Evolutionary conservation across 1,139 yeast species (phyloP).

Genomic region (Schwanniomyces etchellsii): DNA sequence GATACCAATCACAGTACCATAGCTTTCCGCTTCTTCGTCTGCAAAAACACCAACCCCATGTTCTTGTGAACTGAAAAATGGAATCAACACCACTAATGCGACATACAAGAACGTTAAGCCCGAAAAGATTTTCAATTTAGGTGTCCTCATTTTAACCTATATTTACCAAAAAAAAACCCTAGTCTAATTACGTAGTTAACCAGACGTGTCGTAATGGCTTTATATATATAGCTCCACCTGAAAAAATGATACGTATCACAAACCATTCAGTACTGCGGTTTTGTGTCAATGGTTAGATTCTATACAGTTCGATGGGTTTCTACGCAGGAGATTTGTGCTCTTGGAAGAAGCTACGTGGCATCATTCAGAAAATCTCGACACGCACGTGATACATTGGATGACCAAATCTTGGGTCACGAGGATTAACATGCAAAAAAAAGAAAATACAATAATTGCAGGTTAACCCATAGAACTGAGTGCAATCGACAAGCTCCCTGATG

Average conservation of each 20-base stretch:
- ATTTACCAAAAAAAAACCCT: conserved; percentile 1
- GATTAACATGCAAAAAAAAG: not conserved
- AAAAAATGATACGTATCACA: not conserved
- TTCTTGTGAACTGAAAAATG: conserved; percentile 44
- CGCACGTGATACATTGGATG: too few relatives aligned
- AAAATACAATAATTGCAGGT: not conserved
- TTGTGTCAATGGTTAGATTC: not conserved
- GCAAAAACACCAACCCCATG: conserved; percentile 25
- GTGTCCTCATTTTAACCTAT: conserved; percentile 20
- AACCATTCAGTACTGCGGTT: conserved; percentile 1
- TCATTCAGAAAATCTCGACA: too few relatives aligned
- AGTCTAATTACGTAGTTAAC: not conserved
- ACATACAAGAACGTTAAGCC: conserved; percentile 54
- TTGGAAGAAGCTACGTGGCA: too few relatives aligned
- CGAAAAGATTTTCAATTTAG: conserved; percentile 39
- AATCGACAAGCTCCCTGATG: too few relatives aligned
- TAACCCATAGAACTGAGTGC: not conserved
- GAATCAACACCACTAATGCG: conserved; percentile 51
- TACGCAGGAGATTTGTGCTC: not conserved
- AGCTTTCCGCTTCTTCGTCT: conserved; percentile 43
- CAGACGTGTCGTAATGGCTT: not conserved
- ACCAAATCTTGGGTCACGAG: too few relatives aligned
- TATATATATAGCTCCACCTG: conserved; percentile 1
- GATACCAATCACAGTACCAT: conserved; percentile 80
- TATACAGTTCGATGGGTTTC: not conserved